These are phyloP conservation scores for Nyssa sinensis DNA, from an alignment of 148 eudicot species.

Conservation along the genomic window DNA sequence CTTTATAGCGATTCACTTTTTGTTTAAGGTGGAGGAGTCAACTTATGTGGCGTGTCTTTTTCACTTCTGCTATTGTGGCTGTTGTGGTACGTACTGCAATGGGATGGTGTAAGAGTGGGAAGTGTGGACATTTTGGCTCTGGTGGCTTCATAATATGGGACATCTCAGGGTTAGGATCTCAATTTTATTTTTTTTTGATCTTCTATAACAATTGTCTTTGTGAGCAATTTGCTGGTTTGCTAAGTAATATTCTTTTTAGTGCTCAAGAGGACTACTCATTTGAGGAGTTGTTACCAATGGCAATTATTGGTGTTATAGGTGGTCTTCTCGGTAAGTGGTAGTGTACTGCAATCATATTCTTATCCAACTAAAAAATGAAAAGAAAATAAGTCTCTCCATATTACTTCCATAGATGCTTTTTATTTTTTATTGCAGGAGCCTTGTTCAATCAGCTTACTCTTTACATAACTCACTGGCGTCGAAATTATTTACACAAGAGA, in stretches of 20 bases:
- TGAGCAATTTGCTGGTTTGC: slow-evolving; percentile 14
- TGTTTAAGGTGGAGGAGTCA: slow-evolving; percentile 99
- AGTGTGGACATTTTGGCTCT: slow-evolving; percentile 98
- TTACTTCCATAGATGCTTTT: background rate
- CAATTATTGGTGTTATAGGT: slow-evolving; percentile 95
- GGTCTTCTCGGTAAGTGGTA: slow-evolving; percentile 89
- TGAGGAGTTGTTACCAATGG: slow-evolving; percentile 93
- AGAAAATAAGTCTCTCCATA: no score
- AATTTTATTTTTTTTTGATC: slow-evolving; percentile 22
- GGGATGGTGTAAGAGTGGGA: slow-evolving; percentile 98
- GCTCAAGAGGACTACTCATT: slow-evolving; percentile 99
- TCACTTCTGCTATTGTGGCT: slow-evolving; percentile 99
- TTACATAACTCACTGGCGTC: slow-evolving; percentile 86
- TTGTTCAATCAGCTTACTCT: slow-evolving; percentile 88
- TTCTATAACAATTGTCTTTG: background rate
- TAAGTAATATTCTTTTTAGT: slow-evolving; percentile 43
- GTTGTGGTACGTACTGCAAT: slow-evolving; percentile 97
- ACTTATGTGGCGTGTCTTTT: slow-evolving; percentile 99
- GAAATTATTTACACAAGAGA: slow-evolving; percentile 89
- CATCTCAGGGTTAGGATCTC: slow-evolving; percentile 71
- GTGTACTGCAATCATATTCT: slow-evolving; percentile 13
- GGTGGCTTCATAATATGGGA: slow-evolving; percentile 99
- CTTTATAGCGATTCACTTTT: slow-evolving; percentile 14
- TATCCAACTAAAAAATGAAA: background rate
- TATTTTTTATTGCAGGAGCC: slow-evolving; percentile 53